Percentiles rank a stretch among this genome's conserved stretches.
Conservation (phyloP, 345 rosid genomes). For the Hibiscus tridactylites region DNA sequence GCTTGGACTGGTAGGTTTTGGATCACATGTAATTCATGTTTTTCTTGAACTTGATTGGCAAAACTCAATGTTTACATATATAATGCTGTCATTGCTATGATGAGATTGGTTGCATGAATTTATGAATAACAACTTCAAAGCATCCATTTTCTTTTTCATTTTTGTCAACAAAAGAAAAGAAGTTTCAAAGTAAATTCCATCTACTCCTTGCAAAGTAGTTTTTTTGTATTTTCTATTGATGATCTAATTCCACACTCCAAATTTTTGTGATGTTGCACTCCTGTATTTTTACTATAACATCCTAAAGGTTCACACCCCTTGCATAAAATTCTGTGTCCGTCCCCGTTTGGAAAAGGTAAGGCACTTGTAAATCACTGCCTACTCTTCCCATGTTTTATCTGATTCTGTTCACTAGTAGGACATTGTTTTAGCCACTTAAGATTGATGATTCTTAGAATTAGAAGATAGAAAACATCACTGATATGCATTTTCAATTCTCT, state of each 20-base stretch:
- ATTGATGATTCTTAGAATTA: background rate
- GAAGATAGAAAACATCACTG: background rate
- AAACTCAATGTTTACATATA: background rate
- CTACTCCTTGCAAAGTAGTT: background rate
- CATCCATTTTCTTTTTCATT: background rate
- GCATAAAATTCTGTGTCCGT: too few species aligned
- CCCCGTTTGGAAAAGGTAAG: too few species aligned
- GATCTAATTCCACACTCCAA: too few species aligned
- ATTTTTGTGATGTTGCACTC: too few species aligned
- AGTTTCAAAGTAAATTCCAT: background rate
- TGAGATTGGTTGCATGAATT: background rate
- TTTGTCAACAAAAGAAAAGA: background rate
- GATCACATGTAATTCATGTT: background rate
- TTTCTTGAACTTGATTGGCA: background rate
- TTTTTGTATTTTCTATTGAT: too few species aligned
- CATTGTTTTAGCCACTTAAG: background rate
- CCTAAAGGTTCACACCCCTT: too few species aligned
- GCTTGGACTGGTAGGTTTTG: slow-evolving; percentile 59
- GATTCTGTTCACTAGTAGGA: background rate
- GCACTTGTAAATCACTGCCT: background rate
- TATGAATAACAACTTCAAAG: background rate
- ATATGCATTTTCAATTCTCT: background rate
- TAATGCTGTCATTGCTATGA: background rate
- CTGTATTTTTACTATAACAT: too few species aligned
- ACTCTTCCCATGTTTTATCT: background rate